Base-by-base conservation (phyloP, 805 yeast species). In the Candida xyloterini region DNA sequence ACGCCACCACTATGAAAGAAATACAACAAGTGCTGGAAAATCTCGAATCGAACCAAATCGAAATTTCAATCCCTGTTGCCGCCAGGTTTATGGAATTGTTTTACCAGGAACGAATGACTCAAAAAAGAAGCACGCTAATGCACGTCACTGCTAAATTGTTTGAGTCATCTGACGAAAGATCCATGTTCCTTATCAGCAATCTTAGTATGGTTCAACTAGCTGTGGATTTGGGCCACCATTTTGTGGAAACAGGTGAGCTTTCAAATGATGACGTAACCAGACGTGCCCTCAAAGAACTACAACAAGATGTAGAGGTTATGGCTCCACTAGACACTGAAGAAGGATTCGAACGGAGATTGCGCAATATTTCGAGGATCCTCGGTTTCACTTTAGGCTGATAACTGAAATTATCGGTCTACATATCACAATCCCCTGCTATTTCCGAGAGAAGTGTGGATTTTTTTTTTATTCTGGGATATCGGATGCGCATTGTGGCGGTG, bases 401-500 rank as follows among this genome's bases (percentile, higher is more conserved):
- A 25, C 2, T 30, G 25, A 20, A 8, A 7, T 15, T 23, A 11
- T 30, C 33, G 33, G 33, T 18, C 7, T 18, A 18, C 21, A 25
- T 22, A 18, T 18, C 27, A 7, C 10, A 31, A 23, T 28, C 29
- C 20, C 20, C 33, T 27, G 33, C 26, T 16, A 15, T 20, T 28
- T 15, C 31, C 24, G 27, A 20, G 27, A 18, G 28, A 21, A 31
- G 24, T 31, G 36, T 38, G 42, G 36, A 16, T n/a, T 8, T 30
- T 18, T 23, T 26, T 31, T 37, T 23, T 26, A 26, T 37, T 38
- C 42, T 38, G 42, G 11, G 33, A 27, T 38, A 38, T 38, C 42
- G 42, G 42, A 11, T 38, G 10, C 9, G 11, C 9, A 15, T 7
- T 37, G 40, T 37, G 40, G 40, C 40, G 26, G 21, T 21, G 26